A percentile compares a stretch with the other conserved stretches of the same genome.
Evolutionary conservation across 306 rosid genomes (phyloP).

Genomic region (Adenanthera pavonina): DNA sequence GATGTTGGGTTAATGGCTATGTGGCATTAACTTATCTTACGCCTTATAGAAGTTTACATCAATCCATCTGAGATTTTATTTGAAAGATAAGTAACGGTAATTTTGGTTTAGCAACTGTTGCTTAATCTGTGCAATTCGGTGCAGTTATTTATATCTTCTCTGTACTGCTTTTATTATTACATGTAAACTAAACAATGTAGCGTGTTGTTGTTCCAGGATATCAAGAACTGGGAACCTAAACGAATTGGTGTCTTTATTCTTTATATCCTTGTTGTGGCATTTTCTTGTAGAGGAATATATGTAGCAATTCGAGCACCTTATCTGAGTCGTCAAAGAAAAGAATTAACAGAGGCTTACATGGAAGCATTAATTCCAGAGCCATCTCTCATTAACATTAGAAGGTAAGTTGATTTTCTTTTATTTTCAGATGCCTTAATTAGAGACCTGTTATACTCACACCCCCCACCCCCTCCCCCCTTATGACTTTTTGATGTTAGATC

Average conservation of each 20-base stretch:
- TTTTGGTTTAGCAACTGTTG: slow-evolving; percentile 27
- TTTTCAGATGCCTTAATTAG: slow-evolving; percentile 21
- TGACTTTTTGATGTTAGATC: slow-evolving; percentile 5
- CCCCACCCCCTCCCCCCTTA: not conserved
- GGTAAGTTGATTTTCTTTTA: slow-evolving; percentile 50
- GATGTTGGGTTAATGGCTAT: slow-evolving; percentile 23
- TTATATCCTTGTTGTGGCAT: slow-evolving; percentile 57
- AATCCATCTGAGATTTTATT: not conserved
- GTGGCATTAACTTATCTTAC: not conserved
- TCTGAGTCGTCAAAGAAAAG: slow-evolving; percentile 58
- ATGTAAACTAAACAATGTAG: slow-evolving; percentile 34
- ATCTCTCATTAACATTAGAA: slow-evolving; percentile 70
- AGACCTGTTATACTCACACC: not conserved
- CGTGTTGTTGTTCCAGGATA: slow-evolving; percentile 55
- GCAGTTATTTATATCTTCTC: not conserved
- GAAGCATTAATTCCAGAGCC: slow-evolving; percentile 96
- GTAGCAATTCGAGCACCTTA: slow-evolving; percentile 66
- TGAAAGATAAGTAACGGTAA: slow-evolving; percentile 1
- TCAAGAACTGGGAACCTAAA: slow-evolving; percentile 80
- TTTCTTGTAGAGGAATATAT: slow-evolving; percentile 71
- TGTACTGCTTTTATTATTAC: slow-evolving; percentile 2
- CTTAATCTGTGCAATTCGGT: slow-evolving; percentile 9
- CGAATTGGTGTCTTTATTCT: slow-evolving; percentile 74
- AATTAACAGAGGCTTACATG: slow-evolving; percentile 92
- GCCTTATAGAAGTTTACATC: slow-evolving; percentile 13